Evolutionary conservation across 148 eudicot species (phyloP), one percentile per base, ranked within the genome.

Genomic region (Chenopodium berlandieri): DNA sequence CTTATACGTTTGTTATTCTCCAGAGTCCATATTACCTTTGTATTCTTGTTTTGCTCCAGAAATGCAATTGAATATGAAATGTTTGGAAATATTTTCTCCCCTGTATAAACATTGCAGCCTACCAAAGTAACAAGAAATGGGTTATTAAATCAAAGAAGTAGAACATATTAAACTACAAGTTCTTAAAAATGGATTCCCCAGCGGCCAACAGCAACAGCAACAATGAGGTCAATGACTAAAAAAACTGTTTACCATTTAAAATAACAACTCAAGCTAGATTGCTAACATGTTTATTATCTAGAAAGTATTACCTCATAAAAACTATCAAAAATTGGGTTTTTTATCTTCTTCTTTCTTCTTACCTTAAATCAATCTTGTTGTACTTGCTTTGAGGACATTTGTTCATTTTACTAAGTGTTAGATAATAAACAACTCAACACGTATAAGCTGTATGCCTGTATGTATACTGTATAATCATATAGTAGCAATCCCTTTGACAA

Each of bases 31-130:
- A 40, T 40, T 40, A 40, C 44, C 11, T 30, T 50, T 52, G 40
- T 48, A 27, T 74, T 25, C 40, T 48, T 74, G 56, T 74, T 48
- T 73, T 48, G 63, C 63, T 74, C 77, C 40, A 50, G 63, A 25
- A 27, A 48, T 50, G 40, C n/a, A 25, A n/a, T 74, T 23, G 25
- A 73, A 47, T 48, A 74, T 25, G 56, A 74, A 74, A 14, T 40
- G 10, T 20, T 50, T 52, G 62, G 22, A 27, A 27, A n/a, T 4
- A 7, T 0, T 9, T 11, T 4, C 11, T 50, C 34, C 40, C 22
- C 40, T 74, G 63, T 17, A 50, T 48, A 25, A 25, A 73, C n/a
- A 20, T 31, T 69, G 1, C 60, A 56, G 16, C 6, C 56, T 13
- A 13, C 60, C 60, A 14, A 52, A 52, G 8, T 40, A 40, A 40